These are phyloP conservation scores for Fusarium sp. DNA, from an alignment of 2,329 filamentous ascomycete genomes.

Conservation along the genomic window DNA sequence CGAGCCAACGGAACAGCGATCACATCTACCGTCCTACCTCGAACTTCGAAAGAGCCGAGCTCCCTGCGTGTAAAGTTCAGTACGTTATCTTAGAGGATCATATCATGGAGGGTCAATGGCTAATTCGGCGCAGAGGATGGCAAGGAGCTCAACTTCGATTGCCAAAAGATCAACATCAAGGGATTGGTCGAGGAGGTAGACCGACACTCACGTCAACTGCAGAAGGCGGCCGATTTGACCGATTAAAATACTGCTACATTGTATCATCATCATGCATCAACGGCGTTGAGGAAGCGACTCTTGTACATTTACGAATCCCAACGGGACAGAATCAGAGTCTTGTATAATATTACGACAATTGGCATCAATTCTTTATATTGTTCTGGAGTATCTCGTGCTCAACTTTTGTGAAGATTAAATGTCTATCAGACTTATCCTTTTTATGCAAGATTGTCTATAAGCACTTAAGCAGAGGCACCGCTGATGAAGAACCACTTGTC, in stretches of 20 bases:
- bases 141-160: constrained; percentile 87
- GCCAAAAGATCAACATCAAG: constrained; percentile 85
- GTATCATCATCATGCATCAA: constrained; percentile 51
- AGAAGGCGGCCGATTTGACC: constrained; percentile 84
- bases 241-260: constrained; percentile 56
- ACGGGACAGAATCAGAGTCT: constrained; percentile 41
- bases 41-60: constrained; percentile 76
- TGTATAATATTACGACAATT: constrained; percentile 49
- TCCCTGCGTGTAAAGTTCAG: constrained; percentile 88
- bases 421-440: constrained; percentile 29
- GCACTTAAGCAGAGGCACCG: constrained; percentile 84
- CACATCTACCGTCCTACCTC: constrained; percentile 81
- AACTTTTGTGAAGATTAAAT: constrained; percentile 39
- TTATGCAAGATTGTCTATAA: constrained; percentile 33
- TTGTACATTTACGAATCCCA: constrained; percentile 38
- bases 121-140: constrained; percentile 79
- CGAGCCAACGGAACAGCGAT: constrained; percentile 82
- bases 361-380: constrained; percentile 42
- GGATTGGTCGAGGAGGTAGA: constrained; percentile 91
- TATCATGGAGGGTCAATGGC: constrained; percentile 41
- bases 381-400: constrained; percentile 34
- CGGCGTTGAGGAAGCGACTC: constrained; percentile 52
- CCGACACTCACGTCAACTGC: constrained; percentile 85
- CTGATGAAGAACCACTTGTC: constrained; percentile 99
- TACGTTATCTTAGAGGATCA: constrained; percentile 59